Evolutionary conservation across 1,139 yeast genomes (phyloP).

Genomic region (Geotrichum bryndzae): DNA sequence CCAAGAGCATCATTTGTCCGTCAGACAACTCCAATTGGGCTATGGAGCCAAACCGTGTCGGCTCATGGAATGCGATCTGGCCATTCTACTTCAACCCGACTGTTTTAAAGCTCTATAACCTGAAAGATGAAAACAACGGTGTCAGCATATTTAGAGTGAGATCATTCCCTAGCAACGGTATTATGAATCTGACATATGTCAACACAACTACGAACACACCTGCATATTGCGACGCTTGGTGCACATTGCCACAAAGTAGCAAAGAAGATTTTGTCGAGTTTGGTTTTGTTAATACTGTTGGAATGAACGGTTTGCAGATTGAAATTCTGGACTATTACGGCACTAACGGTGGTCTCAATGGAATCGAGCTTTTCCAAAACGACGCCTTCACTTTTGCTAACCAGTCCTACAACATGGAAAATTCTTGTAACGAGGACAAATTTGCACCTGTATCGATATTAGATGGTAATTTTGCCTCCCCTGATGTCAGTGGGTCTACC

Average conservation of each 20-base stretch:
- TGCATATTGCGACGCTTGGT: conserved; percentile 72
- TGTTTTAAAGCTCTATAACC: conserved; percentile 63
- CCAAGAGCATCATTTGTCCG: conserved; percentile 58
- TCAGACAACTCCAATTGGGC: conserved; percentile 48
- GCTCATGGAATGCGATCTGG: conserved; percentile 62
- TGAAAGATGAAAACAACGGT: conserved; percentile 44
- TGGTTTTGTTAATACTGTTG: conserved; percentile 64
- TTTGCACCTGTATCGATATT: conserved; percentile 27
- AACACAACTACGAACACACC: conserved; percentile 56
- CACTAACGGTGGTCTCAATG: conserved; percentile 57
- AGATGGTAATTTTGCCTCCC: conserved; percentile 21
- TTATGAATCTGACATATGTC: conserved; percentile 82
- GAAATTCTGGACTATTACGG: conserved; percentile 70
- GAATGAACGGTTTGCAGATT: conserved; percentile 58
- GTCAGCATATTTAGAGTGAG: conserved; percentile 65
- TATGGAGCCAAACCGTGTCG: conserved; percentile 47
- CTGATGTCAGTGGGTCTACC: conserved; percentile 24
- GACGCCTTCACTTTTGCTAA: conserved; percentile 64
- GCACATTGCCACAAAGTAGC: conserved; percentile 54
- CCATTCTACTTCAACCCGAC: conserved; percentile 62
- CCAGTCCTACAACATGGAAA: conserved; percentile 62
- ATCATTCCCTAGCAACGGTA: conserved; percentile 77
- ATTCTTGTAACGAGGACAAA: conserved; percentile 27
- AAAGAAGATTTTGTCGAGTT: conserved; percentile 64
- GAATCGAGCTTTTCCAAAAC: conserved; percentile 66